Evolutionary conservation across 2,329 filamentous ascomycete species (phyloP), one percentile per base, ranked within the genome.

Genomic region (Blastomyces emzantsi): DNA sequence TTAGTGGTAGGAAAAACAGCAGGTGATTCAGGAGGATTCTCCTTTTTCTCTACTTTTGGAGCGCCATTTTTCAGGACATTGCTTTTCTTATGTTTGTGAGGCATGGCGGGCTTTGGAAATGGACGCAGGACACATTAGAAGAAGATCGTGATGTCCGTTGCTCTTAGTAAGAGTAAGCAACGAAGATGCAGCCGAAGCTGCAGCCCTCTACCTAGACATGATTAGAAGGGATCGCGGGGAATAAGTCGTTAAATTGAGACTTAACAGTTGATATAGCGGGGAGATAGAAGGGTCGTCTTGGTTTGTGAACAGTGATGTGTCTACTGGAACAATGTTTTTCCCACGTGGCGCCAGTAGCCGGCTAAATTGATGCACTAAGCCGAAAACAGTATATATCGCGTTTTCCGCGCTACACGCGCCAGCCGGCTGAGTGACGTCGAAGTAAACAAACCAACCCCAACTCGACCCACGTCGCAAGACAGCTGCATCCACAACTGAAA

Each of bases 1-100:
- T 92, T 80, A 64, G 82, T 82, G 51, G 77, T 70, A 45, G 77
- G 70, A 67, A 73, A 66, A 63, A 73, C 64, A 51, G 75, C 69
- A 19, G 73, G 72, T 66, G 71, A 69, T 60, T 73, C 69, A 45
- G 72, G 68, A 66, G 66, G 69, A 65, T 63, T 64, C 67, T 70
- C 69, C 70, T 73, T 75, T 69, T 73, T 76, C 72, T 75, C 72
- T 65, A 68, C 69, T 69, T 68, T 71, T 69, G 70, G 71, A 68
- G 72, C 71, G 70, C 68, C 69, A 64, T 72, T 72, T 57, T 70
- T 71, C 41, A 63, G 67, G 69, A 67, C 70, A 72, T 75, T 71
- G 62, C 63, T 72, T 68, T 77, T 78, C 73, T 76, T 78, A 66
- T 76, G 74, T 69, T 77, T 77, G 71, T 75, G 75, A 76, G 77